These are phyloP conservation scores for Monosporascus sp. DNA, from an alignment of 2,329 filamentous ascomycete genomes.

Conservation along the genomic window DNA sequence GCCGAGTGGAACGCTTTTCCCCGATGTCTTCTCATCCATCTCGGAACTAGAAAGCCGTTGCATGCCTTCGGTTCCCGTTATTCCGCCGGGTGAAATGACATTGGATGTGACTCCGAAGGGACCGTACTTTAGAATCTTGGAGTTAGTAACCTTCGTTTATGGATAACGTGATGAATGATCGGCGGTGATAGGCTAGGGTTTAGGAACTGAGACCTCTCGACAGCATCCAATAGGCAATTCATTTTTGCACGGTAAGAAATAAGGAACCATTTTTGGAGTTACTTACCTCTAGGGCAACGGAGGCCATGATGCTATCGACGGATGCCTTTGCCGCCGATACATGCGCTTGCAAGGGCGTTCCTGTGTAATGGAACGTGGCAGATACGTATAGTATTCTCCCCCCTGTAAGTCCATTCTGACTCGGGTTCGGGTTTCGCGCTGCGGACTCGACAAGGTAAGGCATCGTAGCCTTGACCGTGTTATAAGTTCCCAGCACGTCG, in stretches of 20 bases:
- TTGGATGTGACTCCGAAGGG: conserved; percentile 84
- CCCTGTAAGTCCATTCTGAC: conserved; percentile 60
- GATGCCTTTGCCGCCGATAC: conserved; percentile 89
- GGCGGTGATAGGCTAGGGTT: too few species aligned
- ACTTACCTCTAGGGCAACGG: conserved; percentile 59
- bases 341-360: conserved; percentile 79
- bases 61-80: conserved; percentile 79
- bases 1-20: conserved; percentile 61
- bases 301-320: conserved; percentile 77
- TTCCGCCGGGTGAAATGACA: conserved; percentile 81
- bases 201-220: too few species aligned
- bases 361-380: conserved; percentile 87
- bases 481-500: conserved; percentile 88
- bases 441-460: conserved; percentile 77
- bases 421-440: conserved; percentile 52
- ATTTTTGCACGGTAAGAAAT: neutral
- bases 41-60: conserved; percentile 49
- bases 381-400: conserved; percentile 87
- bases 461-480: conserved; percentile 88
- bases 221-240: too few species aligned
- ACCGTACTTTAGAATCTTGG: conserved; percentile 56
- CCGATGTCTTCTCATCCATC: conserved; percentile 27
- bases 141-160: neutral
- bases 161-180: too few species aligned
- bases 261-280: neutral